These are phyloP conservation scores for Agrocybe chaxingu DNA, from an alignment of 768 basidiomycete genomes.

Conservation along the genomic window DNA sequence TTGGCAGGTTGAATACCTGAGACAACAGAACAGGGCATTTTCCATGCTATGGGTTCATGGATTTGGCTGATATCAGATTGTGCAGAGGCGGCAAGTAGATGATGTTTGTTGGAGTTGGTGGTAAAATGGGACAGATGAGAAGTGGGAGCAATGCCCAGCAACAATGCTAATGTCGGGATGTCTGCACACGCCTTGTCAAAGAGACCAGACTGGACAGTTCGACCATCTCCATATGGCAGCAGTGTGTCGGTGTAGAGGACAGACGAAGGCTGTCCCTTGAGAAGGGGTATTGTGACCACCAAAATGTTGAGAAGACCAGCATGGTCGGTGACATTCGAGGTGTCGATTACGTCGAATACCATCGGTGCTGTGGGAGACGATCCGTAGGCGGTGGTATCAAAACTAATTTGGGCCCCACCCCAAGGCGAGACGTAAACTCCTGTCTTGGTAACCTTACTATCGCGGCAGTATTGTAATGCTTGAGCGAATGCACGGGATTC, in stretches of 20 bases:
- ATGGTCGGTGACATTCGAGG: conserved; percentile 48
- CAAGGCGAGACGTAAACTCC: conserved; percentile 31
- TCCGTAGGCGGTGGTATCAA: conserved; percentile 30
- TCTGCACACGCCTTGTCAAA: conserved; percentile 31
- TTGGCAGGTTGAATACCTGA: conserved; percentile 1
- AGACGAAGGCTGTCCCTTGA: conserved; percentile 25
- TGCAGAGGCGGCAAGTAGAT: conserved; percentile 19
- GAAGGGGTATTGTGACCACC: conserved; percentile 32
- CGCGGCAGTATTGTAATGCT: conserved; percentile 25
- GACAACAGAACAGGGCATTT: conserved; percentile 20
- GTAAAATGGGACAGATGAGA: conserved; percentile 39
- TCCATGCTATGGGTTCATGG: conserved; percentile 39
- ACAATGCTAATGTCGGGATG: conserved; percentile 34
- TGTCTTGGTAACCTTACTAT: conserved; percentile 16
- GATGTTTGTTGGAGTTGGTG: conserved; percentile 38
- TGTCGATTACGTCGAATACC: conserved; percentile 44
- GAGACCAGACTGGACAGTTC: conserved; percentile 21
- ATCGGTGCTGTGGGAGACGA: conserved; percentile 24
- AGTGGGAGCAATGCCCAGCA: conserved; percentile 39
- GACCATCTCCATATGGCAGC: conserved; percentile 14
- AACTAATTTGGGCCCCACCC: conserved; percentile 27
- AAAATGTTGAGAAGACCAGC: conserved; percentile 46
- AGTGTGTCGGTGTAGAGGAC: conserved; percentile 43
- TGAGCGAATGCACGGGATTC: conserved; percentile 37
- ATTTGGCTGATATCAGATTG: conserved; percentile 19